These are phyloP conservation scores for Corinectria fuckeliana DNA, from an alignment of 2,329 filamentous ascomycete species.

Conservation along the genomic window DNA sequence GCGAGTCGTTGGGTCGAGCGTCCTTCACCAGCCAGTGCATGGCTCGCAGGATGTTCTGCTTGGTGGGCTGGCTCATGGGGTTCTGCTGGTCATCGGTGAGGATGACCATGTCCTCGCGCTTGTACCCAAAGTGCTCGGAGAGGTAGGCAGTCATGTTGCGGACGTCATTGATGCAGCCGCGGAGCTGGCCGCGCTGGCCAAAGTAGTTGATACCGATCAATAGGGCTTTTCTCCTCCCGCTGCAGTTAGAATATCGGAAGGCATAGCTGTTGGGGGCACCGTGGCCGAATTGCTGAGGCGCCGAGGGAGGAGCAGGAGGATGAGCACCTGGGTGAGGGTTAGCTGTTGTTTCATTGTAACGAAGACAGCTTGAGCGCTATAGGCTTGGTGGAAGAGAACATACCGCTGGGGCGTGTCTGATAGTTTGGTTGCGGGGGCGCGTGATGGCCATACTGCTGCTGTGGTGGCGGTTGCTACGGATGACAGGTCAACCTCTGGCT, in stretches of 20 bases:
- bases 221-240: conserved; percentile 84
- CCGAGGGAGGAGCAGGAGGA: conserved; percentile 70
- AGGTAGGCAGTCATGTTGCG: conserved; percentile 96
- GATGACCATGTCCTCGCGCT: conserved; percentile 95
- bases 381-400: not conserved
- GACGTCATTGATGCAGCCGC: conserved; percentile 96
- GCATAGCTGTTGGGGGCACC: conserved; percentile 81
- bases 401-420: conserved; percentile 53
- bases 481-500: conserved; percentile 14
- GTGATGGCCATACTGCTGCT: conserved; percentile 42
- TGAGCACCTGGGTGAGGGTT: conserved; percentile 38
- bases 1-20: conserved; percentile 86
- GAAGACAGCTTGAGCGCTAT: not conserved
- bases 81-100: conserved; percentile 97
- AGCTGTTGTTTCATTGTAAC: conserved; percentile 16
- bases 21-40: conserved; percentile 99
- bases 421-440: conserved; percentile 53
- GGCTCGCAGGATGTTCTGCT: conserved; percentile 90
- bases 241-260: conserved; percentile 93
- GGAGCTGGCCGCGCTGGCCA: conserved; percentile 84
- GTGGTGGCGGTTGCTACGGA: conserved; percentile 43
- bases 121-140: conserved; percentile 88
- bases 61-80: conserved; percentile 95
- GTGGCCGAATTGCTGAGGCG: conserved; percentile 76
- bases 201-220: conserved; percentile 98